These are phyloP conservation scores for Leishmania lainsoni DNA, from an alignment of 208 protist species.

Conservation along the genomic window DNA sequence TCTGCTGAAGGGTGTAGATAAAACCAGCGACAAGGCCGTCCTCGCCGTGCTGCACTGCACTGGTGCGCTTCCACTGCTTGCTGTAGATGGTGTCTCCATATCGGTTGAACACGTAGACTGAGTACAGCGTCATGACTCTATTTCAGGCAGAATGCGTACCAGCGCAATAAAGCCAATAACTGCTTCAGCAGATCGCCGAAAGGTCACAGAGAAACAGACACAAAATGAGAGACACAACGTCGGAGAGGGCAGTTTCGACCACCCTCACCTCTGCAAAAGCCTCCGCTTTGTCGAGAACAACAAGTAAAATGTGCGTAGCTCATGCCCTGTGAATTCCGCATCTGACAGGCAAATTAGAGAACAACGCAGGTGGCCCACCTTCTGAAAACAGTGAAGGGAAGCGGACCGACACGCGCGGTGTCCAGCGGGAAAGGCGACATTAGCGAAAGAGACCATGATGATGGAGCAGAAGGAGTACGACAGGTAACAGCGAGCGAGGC, in stretches of 20 bases:
- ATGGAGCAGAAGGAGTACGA: background rate
- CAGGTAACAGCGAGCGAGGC: background rate
- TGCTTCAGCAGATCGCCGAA: background rate
- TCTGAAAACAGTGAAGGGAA: background rate
- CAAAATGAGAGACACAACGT: background rate
- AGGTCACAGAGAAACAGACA: background rate
- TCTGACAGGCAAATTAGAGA: background rate
- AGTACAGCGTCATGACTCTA: slow-evolving; percentile 72
- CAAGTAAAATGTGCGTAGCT: background rate
- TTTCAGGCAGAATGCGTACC: background rate
- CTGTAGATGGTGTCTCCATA: slow-evolving; percentile 89
- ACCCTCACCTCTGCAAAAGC: background rate
- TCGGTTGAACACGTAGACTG: slow-evolving; percentile 88
- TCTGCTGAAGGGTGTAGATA: slow-evolving; percentile 88
- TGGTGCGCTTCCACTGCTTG: slow-evolving; percentile 81
- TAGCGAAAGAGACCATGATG: background rate
- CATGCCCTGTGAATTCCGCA: background rate
- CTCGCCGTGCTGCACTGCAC: slow-evolving; percentile 74
- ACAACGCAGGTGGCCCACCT: background rate
- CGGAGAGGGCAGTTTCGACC: background rate
- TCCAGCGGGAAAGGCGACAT: background rate
- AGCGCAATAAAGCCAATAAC: background rate
- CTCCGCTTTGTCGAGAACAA: background rate
- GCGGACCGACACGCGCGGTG: background rate
- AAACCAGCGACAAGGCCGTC: slow-evolving; percentile 84